Evolutionary conservation across 169 alveolate species (phyloP).

Genomic region (Plasmodium reichenowi): DNA sequence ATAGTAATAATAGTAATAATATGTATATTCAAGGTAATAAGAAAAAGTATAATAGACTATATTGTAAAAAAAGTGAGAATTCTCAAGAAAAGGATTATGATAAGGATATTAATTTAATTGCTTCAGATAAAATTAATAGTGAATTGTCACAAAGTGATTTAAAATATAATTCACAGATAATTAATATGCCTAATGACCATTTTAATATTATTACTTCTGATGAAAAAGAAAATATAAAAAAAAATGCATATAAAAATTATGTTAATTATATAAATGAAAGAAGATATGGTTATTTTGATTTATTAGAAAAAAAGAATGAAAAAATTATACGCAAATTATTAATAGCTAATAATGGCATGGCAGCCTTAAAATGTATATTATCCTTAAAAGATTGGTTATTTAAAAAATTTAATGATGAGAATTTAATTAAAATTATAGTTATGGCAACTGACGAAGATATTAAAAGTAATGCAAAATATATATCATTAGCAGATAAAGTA

Average conservation of each 20-base stretch:
- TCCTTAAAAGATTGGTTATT: slow-evolving; percentile 83
- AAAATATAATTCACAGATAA: too few species aligned
- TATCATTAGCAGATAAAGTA: slow-evolving; percentile 81
- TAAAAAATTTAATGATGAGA: slow-evolving; percentile 80
- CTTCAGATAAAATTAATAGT: too few species aligned
- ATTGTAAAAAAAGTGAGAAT: too few species aligned
- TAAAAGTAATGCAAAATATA: slow-evolving; percentile 78
- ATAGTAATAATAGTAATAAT: not conserved
- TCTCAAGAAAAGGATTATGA: too few species aligned
- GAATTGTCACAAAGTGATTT: too few species aligned
- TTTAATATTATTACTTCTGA: slow-evolving; percentile 30
- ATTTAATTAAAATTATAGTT: slow-evolving; percentile 80
- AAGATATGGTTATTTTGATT: slow-evolving; percentile 64
- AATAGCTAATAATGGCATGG: slow-evolving; percentile 83
- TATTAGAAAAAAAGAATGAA: slow-evolving; percentile 40
- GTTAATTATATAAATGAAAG: slow-evolving; percentile 46
- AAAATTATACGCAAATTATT: slow-evolving; percentile 76
- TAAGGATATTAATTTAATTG: too few species aligned
- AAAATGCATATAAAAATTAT: slow-evolving; percentile 46
- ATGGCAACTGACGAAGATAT: slow-evolving; percentile 83
- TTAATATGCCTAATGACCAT: not conserved
- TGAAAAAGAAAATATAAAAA: slow-evolving; percentile 49
- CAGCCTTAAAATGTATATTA: slow-evolving; percentile 81
- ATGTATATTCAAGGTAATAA: too few species aligned
- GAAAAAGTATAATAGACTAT: too few species aligned